Percentiles rank a stretch among this genome's conserved stretches.
Conservation (phyloP, 164 flowering plant species). For the Piper betle region DNA sequence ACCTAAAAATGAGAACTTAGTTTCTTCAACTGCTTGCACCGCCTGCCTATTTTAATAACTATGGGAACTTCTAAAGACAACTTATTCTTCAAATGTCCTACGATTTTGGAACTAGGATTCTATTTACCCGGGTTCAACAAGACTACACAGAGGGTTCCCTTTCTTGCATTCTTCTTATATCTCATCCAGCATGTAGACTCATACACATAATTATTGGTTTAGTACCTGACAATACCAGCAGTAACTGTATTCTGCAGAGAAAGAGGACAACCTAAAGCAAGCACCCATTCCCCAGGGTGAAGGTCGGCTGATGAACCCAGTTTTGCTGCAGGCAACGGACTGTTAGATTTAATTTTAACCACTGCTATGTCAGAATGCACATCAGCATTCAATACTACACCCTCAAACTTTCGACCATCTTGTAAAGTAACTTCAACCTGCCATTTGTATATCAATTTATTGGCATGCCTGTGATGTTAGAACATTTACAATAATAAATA, state of each 20-base stretch:
- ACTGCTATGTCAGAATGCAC: constrained; percentile 87
- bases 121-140: background rate
- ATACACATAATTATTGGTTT: background rate
- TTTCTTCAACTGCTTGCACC: background rate
- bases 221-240: constrained; percentile 85
- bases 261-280: constrained; percentile 88
- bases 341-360: constrained; percentile 70
- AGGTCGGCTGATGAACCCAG: constrained; percentile 74
- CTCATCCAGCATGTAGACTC: no score
- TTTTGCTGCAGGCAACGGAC: constrained; percentile 77
- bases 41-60: background rate
- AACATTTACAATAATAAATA: no score
- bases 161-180: no score
- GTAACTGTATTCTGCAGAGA: constrained; percentile 93
- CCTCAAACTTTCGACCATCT: constrained; percentile 91
- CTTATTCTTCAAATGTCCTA: background rate
- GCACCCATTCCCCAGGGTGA: constrained; percentile 96
- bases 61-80: no score
- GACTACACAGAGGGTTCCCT: no score
- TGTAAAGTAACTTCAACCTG: constrained; percentile 92
- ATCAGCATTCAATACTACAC: constrained; percentile 75
- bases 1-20: no score
- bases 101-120: background rate
- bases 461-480: background rate
- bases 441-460: constrained; percentile 1